A percentile compares a stretch with the other conserved stretches of the same genome.
Conservation (phyloP, 495 filamentous ascomycete species). For the Venustampulla echinocandica region DNA sequence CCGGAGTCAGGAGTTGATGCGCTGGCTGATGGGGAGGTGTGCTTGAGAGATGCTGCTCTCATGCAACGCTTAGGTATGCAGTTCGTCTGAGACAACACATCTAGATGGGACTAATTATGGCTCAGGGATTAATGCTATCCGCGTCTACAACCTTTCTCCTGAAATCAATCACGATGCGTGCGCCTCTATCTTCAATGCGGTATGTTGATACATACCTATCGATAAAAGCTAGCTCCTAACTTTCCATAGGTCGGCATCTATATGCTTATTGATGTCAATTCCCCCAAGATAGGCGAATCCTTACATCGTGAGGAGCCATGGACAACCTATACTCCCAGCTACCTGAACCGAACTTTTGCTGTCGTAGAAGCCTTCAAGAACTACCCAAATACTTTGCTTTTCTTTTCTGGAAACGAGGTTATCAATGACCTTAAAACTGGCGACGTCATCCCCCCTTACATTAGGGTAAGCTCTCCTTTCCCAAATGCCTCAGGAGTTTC, state of each 20-base stretch:
- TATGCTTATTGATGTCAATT: conserved; percentile 81
- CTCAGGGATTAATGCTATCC: conserved; percentile 73
- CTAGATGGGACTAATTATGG: conserved; percentile 5
- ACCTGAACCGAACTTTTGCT: conserved; percentile 77
- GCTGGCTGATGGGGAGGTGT: conserved; percentile 62
- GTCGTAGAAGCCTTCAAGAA: conserved; percentile 91
- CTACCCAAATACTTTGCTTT: conserved; percentile 84
- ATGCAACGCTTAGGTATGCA: conserved; percentile 73
- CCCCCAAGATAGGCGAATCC: conserved; percentile 68
- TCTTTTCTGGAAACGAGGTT: conserved; percentile 92
- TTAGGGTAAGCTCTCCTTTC: conserved; percentile 28
- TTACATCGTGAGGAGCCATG: conserved; percentile 62
- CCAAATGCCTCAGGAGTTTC: neutral
- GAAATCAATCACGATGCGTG: conserved; percentile 79
- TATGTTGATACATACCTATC: conserved; percentile 5
- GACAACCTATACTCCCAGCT: conserved; percentile 62
- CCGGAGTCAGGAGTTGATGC: conserved; percentile 54
- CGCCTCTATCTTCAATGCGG: conserved; percentile 80
- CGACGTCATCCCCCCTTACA: conserved; percentile 53
- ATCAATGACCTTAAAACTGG: conserved; percentile 60
- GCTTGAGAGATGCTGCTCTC: conserved; percentile 83
- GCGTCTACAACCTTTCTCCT: conserved; percentile 87
- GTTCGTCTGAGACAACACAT: neutral
- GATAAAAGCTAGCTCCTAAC: conserved; percentile 8
- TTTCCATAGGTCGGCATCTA: conserved; percentile 37